Percentiles rank a stretch among this genome's conserved stretches.
These are phyloP conservation scores for Talaromyces rugulosus DNA, from an alignment of 2,329 filamentous ascomycete genomes.

Conservation along the genomic window DNA sequence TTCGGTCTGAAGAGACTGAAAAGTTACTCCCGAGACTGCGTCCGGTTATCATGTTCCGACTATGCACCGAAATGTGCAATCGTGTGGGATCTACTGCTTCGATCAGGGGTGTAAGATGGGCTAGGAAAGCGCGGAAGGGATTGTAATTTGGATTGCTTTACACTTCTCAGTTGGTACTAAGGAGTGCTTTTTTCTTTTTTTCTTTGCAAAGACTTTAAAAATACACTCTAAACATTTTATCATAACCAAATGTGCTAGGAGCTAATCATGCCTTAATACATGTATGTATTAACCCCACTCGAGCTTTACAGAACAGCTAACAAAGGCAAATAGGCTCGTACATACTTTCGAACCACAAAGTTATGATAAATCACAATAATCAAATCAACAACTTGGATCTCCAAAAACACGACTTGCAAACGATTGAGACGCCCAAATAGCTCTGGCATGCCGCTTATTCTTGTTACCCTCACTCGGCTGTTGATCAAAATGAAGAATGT, in stretches of 20 bases:
- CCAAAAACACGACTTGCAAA: neutral
- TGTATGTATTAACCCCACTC: neutral
- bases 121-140: neutral
- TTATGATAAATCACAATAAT: neutral
- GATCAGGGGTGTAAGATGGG: neutral
- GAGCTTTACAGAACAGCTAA: neutral
- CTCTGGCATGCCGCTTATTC: neutral
- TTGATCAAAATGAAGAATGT: neutral
- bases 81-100: slow-evolving; percentile 1
- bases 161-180: neutral
- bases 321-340: neutral
- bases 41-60: slow-evolving; percentile 8
- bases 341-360: neutral
- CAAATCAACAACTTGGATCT: neutral
- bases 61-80: slow-evolving; percentile 6
- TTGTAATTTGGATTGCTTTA: neutral
- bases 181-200: neutral
- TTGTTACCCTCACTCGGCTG: neutral
- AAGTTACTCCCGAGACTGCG: neutral
- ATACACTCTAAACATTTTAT: neutral
- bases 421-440: neutral
- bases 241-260: neutral
- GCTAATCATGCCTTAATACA: neutral
- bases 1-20: neutral
- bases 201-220: neutral